phyloP scores from a whole-genome alignment of 2,329 filamentous ascomycete species.

The Pyrenochaeta sp. region DNA sequence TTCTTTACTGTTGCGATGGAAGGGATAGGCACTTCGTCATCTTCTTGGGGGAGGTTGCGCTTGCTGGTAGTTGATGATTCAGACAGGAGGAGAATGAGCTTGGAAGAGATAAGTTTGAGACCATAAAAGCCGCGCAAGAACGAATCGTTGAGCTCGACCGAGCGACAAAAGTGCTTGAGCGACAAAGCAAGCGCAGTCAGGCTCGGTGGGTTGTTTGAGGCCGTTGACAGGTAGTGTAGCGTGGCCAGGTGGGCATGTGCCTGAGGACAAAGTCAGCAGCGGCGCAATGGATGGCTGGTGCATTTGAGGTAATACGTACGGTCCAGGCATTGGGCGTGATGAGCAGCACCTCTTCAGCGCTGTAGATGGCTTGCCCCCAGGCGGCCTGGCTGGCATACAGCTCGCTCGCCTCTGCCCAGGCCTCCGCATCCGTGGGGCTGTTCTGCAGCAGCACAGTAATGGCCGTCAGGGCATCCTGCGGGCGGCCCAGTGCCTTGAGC shows the following conservation, averaged over 20 bases:
- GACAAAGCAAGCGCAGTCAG: slow-evolving; percentile 68
- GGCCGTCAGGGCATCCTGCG: slow-evolving; percentile 75
- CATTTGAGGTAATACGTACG: slow-evolving; percentile 62
- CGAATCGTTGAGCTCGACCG: slow-evolving; percentile 90
- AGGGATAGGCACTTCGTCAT: slow-evolving; percentile 59
- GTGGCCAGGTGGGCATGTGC: slow-evolving; percentile 89
- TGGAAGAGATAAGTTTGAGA: slow-evolving; percentile 73
- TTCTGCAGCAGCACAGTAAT: slow-evolving; percentile 80
- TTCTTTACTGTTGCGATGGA: slow-evolving; percentile 67
- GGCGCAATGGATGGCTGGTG: no score
- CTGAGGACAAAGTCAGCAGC: slow-evolving; percentile 53
- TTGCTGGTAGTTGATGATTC: slow-evolving; percentile 33
- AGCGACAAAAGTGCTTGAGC: slow-evolving; percentile 84
- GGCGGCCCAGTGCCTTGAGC: slow-evolving; percentile 74
- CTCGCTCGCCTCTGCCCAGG: slow-evolving; percentile 90
- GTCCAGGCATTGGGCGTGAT: slow-evolving; percentile 95
- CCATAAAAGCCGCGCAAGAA: slow-evolving; percentile 94
- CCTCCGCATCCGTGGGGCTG: slow-evolving; percentile 88
- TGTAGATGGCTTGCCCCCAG: slow-evolving; percentile 83
- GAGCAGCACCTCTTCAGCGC: slow-evolving; percentile 88
- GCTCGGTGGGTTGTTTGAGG: slow-evolving; percentile 32
- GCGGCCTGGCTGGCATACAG: slow-evolving; percentile 82
- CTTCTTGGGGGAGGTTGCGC: slow-evolving; percentile 35
- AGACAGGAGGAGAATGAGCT: slow-evolving; percentile 42
- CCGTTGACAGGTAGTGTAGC: slow-evolving; percentile 73